Percentiles rank a stretch among this genome's conserved stretches.
phyloP scores from a whole-genome alignment of 495 filamentous ascomycete genomes.

The Tuber calosporum region DNA sequence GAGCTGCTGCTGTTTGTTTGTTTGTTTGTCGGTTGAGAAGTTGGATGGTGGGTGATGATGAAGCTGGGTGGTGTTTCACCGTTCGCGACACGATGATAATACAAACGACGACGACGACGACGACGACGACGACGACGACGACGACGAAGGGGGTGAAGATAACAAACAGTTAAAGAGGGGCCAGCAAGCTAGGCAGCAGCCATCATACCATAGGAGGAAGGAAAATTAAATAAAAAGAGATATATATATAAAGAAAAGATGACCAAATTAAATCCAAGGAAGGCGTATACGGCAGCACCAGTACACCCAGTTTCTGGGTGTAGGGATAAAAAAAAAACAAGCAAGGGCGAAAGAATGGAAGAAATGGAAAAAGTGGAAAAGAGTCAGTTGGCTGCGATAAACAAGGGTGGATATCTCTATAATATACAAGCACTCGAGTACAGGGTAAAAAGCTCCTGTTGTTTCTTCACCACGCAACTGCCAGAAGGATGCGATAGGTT shows the following conservation, averaged over 20 bases:
- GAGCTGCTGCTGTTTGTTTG: too few species aligned
- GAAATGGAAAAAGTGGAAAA: neutral
- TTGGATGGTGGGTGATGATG: slow-evolving; percentile 11
- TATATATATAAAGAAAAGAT: neutral
- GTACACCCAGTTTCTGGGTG: neutral
- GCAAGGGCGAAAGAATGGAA: neutral
- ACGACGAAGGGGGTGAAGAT: neutral
- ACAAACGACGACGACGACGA: too few species aligned
- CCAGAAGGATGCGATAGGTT: neutral
- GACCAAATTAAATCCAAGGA: neutral
- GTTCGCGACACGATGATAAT: neutral
- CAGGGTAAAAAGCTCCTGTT: neutral
- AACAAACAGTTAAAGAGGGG: neutral
- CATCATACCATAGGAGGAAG: neutral
- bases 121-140: too few species aligned
- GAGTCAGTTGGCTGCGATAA: neutral
- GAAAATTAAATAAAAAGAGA: neutral
- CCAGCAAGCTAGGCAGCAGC: neutral
- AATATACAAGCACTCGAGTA: neutral
- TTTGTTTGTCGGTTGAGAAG: neutral
- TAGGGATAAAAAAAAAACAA: neutral
- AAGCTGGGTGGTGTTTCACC: slow-evolving; percentile 15
- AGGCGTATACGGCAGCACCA: neutral
- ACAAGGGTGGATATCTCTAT: neutral
- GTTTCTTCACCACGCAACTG: neutral